These are phyloP conservation scores for Rhodocollybia butyracea DNA, from an alignment of 768 basidiomycete species.

Conservation along the genomic window DNA sequence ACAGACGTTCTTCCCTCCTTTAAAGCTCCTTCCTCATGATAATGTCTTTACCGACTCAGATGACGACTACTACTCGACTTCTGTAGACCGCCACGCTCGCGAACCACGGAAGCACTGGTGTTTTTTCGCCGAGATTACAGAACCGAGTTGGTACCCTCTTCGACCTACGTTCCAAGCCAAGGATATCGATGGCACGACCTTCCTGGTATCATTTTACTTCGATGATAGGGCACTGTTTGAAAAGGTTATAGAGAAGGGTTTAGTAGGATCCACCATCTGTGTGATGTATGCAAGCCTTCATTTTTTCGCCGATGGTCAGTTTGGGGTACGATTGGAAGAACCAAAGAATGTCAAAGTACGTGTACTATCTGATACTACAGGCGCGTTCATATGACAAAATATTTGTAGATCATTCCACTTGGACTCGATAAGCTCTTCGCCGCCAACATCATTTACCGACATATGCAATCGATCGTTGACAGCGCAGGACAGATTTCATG, in stretches of 20 bases:
- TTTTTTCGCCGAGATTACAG: conserved; percentile 26
- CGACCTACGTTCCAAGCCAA: conserved; percentile 22
- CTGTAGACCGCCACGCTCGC: not conserved
- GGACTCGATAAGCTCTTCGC: not conserved
- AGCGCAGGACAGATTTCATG: too few relatives aligned
- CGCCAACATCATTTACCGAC: not conserved
- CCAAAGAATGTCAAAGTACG: conserved; percentile 21
- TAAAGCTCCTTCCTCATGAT: not conserved
- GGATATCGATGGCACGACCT: conserved; percentile 20
- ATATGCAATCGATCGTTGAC: not conserved
- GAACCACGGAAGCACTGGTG: conserved; percentile 26
- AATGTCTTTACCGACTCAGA: not conserved
- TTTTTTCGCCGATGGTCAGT: conserved; percentile 23
- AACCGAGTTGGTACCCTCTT: conserved; percentile 11
- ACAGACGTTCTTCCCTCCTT: not conserved
- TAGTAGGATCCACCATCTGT: conserved; percentile 20
- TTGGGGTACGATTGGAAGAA: conserved; percentile 24
- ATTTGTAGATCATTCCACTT: not conserved
- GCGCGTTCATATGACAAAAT: too few relatives aligned
- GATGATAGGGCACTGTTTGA: conserved; percentile 12
- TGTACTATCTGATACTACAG: not conserved
- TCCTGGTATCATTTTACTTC: conserved; percentile 21
- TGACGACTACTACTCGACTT: not conserved
- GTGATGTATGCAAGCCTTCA: conserved; percentile 28
- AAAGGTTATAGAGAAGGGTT: conserved; percentile 8